A percentile compares a stretch with the other conserved stretches of the same genome.
These are phyloP conservation scores for Penicillium fuscoglaucum DNA, from an alignment of 2,329 filamentous ascomycete genomes.

Conservation along the genomic window DNA sequence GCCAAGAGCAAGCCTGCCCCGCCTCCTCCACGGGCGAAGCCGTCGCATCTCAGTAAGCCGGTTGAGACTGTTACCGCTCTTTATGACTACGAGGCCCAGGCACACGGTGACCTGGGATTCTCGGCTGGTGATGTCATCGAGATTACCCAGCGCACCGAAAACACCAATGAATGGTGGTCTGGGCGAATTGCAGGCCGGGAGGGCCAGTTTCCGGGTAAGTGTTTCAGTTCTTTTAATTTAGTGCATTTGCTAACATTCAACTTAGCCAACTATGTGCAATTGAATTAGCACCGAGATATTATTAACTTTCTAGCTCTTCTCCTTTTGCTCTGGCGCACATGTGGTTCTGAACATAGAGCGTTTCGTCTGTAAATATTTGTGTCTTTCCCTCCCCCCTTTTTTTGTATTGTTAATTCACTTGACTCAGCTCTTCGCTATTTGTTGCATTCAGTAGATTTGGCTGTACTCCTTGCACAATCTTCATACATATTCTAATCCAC, in stretches of 20 bases:
- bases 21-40: slow-evolving; percentile 79
- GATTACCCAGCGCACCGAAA: slow-evolving; percentile 77
- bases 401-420: slow-evolving; percentile 2
- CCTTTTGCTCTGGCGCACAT: slow-evolving; percentile 20
- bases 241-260: neutral
- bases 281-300: slow-evolving; percentile 27
- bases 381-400: neutral
- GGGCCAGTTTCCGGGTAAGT: slow-evolving; percentile 91
- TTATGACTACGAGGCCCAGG: slow-evolving; percentile 95
- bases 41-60: slow-evolving; percentile 66
- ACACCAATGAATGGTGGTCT: slow-evolving; percentile 97
- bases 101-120: slow-evolving; percentile 91
- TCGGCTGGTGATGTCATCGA: slow-evolving; percentile 85
- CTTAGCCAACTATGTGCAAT: slow-evolving; percentile 42
- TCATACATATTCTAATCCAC: neutral
- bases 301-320: slow-evolving; percentile 1
- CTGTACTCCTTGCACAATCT: neutral
- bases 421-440: neutral
- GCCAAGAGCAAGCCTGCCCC: slow-evolving; percentile 68
- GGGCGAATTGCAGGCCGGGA: slow-evolving; percentile 76
- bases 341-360: slow-evolving; percentile 28
- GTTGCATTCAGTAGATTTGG: neutral
- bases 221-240: neutral
- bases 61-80: slow-evolving; percentile 83
- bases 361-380: slow-evolving; percentile 27